Evolutionary conservation across 169 alveolate genomes (phyloP), one percentile per base, ranked within the genome.

Genomic region (Plasmodium relictum): DNA sequence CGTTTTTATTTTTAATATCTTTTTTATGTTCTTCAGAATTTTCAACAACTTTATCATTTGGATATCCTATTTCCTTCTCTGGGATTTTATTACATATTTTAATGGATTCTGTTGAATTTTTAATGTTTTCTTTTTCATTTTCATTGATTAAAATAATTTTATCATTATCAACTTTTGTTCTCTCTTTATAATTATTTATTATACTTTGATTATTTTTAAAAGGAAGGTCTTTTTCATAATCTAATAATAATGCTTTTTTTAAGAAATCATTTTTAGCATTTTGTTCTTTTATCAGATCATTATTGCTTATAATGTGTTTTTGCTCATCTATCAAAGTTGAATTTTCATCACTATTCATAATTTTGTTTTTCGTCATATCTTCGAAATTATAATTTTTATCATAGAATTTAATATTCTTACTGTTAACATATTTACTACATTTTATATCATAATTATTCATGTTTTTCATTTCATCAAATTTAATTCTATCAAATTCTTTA

Each of bases 1-100:
- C 90, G 26, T 65, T 80, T 80, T 22, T 65, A 24, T 50, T 61
- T 18, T 24, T 56, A 20, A 54, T n/a, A 5, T 18, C 66, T 20
- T 54, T 80, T 66, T 50, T 68, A n/a, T 54, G 56, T 45, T 63
- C 58, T 18, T 56, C 52, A 42, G 48, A 61, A 50, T 16, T 41
- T 12, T 80, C 68, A 4, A 44, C 66, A 31, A n/a, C 50, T 7
- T 66, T 58, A 44, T 52, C 50, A 26, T 44, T 42, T 74, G 44
- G 20, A 52, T 66, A 80, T 5, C 22, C 37, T 45, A 52, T 80
- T 12, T 66, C 62, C 3, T 80, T 41, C n/a, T 61, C 65, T 61
- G 16, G n/a, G 26, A 22, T 12, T 45, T 65, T 7, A 56, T 54
- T 62, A 31, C 61, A 8, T 66, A 37, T 22, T 22, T 74, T 61